Evolutionary conservation across 345 rosid genomes (phyloP).

Genomic region (Raphanus sativus): DNA sequence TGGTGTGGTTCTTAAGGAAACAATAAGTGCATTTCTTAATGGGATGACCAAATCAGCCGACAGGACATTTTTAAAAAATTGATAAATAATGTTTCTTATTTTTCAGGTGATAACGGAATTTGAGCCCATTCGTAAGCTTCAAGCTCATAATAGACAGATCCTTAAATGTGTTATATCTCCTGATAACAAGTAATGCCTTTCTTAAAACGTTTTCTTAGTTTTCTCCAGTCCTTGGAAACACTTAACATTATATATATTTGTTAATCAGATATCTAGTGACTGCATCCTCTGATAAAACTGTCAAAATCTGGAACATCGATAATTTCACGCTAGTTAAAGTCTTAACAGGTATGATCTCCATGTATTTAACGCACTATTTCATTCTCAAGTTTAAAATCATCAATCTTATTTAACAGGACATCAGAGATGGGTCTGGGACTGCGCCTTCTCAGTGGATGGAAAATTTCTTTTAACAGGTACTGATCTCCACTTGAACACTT

Average conservation of each 20-base stretch:
- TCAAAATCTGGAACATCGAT: slow-evolving; percentile 94
- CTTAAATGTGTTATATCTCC: slow-evolving; percentile 93
- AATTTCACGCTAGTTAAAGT: slow-evolving; percentile 86
- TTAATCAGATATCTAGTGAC: slow-evolving; percentile 83
- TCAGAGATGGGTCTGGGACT: slow-evolving; percentile 97
- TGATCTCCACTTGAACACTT: not conserved
- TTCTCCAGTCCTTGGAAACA: not conserved
- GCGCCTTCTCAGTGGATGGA: slow-evolving; percentile 95
- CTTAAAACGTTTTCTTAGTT: not conserved
- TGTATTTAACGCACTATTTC: not conserved
- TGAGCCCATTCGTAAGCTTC: slow-evolving; percentile 90
- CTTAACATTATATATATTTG: not conserved
- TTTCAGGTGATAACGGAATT: slow-evolving; percentile 74
- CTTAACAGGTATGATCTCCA: slow-evolving; percentile 50
- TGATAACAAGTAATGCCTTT: slow-evolving; percentile 57
- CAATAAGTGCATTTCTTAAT: not conserved
- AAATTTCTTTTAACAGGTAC: slow-evolving; percentile 87
- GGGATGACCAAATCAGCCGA: not conserved
- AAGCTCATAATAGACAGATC: slow-evolving; percentile 77
- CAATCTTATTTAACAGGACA: slow-evolving; percentile 56
- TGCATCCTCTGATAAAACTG: slow-evolving; percentile 87
- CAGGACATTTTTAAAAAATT: not conserved
- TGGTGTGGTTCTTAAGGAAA: no score
- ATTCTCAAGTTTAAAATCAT: not conserved
- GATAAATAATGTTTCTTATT: not conserved